Base-by-base conservation (phyloP, 257 asterid genomes). In the Parsonsia alboflavescens region DNA sequence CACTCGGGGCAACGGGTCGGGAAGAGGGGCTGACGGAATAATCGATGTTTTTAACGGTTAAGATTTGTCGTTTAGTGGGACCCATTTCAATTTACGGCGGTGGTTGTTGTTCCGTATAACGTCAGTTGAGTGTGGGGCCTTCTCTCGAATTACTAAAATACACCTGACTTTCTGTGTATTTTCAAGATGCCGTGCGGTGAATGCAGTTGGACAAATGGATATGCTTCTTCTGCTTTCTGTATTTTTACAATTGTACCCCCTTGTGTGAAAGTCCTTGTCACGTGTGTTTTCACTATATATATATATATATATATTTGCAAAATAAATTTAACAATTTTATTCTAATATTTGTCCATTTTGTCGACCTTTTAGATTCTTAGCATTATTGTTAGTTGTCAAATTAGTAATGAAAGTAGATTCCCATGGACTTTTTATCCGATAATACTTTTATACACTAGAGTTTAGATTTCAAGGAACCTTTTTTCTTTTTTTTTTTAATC, bases 21-120 rank as follows among this genome's bases (percentile, higher is more conserved):
- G 30, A 62, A 42, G 54, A 13, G 19, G n/a, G 17, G 72, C 70
- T 80, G 80, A 82, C 73, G 82, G 74, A 76, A 73, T 68, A 72
- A 74, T 72, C 79, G 49, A 77, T 11, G 17, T 0, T 21, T 72
- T 75, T 10, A 65, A 82, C 85, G 88, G 88, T 30, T 58, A 5
- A 33, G 83, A 82, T 82, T 79, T 77, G 81, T 79, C 50, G 8
- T 71, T 71, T 70, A 26, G n/a, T 42, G 41, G 33, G 54, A 54
- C 73, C 73, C 72, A 54, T 67, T 68, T 54, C 30, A 68, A 48
- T 48, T 73, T 61, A 49, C 76, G 52, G 75, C 67, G 49, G n/a
- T 19, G 36, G 53, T 54, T 1, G 67, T 54, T 72, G 56, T 72
- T 56, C 24, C 66, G 61, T 70, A 19, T 11, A 26, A 22, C 13